Evolutionary conservation across 2,329 filamentous ascomycete genomes (phyloP).

Genomic region (Sporothrix pseudoabietina): DNA sequence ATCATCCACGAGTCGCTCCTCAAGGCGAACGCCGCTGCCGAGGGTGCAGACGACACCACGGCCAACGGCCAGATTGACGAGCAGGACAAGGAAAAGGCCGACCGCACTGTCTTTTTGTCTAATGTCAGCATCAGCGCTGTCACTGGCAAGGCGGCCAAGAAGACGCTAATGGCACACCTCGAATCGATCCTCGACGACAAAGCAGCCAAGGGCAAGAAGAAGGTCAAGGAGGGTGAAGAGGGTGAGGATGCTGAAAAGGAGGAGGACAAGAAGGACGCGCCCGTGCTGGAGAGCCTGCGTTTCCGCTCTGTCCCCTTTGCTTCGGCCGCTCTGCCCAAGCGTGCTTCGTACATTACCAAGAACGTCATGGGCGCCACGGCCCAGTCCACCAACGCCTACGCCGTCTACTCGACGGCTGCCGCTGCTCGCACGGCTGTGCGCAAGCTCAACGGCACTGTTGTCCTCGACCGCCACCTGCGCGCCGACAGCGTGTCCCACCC

Average conservation of each 20-base stretch:
- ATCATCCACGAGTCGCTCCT: conserved; percentile 31
- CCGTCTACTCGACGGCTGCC: conserved; percentile 74
- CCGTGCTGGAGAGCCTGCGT: conserved; percentile 75
- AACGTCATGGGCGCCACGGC: conserved; percentile 89
- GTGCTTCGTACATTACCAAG: conserved; percentile 90
- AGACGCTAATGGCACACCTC: conserved; percentile 74
- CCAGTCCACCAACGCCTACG: conserved; percentile 91
- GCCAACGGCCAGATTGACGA: conserved; percentile 44
- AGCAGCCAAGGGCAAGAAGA: conserved; percentile 13
- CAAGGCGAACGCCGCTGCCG: conserved; percentile 36
- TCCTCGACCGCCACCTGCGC: conserved; percentile 84
- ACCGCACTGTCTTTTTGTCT: conserved; percentile 86
- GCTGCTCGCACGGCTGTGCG: conserved; percentile 76
- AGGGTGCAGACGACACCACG: conserved; percentile 41
- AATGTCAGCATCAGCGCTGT: conserved; percentile 87
- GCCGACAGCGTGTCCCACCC: conserved; percentile 92
- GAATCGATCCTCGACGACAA: conserved; percentile 65
- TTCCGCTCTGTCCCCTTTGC: conserved; percentile 93
- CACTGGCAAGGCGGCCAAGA: conserved; percentile 78
- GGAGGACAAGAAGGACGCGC: conserved; percentile 68
- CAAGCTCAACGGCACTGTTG: conserved; percentile 77
- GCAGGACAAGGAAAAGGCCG: conserved; percentile 73
- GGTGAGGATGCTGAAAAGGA: conserved; percentile 78
- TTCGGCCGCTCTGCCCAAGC: conserved; percentile 76
- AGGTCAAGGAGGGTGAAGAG: conserved; percentile 5